Evolutionary conservation across 106 monocot genomes (phyloP), one percentile per base, ranked within the genome.

Genomic region (Dendrobium officinale): DNA sequence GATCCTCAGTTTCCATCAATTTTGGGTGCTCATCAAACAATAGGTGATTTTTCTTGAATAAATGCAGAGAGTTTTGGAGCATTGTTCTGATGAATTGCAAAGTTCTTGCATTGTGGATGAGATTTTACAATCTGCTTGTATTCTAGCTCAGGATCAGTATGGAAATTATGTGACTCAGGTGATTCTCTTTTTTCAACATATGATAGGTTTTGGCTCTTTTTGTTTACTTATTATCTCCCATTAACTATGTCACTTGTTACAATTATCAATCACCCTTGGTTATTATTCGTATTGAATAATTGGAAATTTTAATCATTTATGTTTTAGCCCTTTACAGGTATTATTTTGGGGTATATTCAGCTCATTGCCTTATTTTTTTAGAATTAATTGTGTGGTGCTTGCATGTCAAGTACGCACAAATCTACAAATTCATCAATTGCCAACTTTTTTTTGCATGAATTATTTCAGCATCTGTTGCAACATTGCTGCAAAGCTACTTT

Each of bases 101-200:
- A 90, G 84, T 77, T 89, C 88, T 72, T 85, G 83, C 66, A 88
- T 98, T 82, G 88, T 95, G 48, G 89, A 95, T 89, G 97, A 98
- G 82, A 92, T 98, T 78, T 86, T 98, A 77, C 89, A 91, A 61
- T 94, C 94, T 59, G 89, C 89, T 55, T 98, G 94, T 77, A 24
- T 78, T 42, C 91, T 98, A 45, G 94, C 97, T 20, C 94, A 98
- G 78, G 92, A 98, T 55, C 97, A 98, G 78, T 98, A 98, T 83
- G 97, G 97, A 40, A 98, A 98, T 85, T 98, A 98, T 91, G 97
- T 98, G 47, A 98, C 89, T 44, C 97, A 98, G 92, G 97, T 98
- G 76, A 82, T 74, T 76, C 26, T 43, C 45, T 47, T 75, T 76
- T 76, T 9, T 26, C 51, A 9, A 29, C 26, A 75, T 11, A 48